These are phyloP conservation scores for Aspergillus ochraceoroseus DNA, from an alignment of 2,329 filamentous ascomycete genomes.

Conservation along the genomic window DNA sequence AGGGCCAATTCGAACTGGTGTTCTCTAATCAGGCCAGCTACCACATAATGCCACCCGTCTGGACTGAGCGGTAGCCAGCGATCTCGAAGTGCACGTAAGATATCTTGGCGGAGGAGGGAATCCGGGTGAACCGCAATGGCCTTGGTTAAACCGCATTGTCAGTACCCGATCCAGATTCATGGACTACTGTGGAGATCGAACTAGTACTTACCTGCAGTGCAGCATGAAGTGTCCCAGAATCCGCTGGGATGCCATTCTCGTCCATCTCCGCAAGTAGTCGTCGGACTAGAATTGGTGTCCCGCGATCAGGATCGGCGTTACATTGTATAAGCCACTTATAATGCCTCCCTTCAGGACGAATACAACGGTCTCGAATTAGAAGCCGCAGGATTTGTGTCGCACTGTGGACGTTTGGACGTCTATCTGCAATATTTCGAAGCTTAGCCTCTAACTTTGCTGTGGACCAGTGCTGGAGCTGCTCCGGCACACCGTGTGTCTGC, in stretches of 20 bases:
- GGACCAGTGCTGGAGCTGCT: conserved; percentile 16
- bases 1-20: conserved; percentile 77
- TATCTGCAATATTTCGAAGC: conserved; percentile 26
- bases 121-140: conserved; percentile 79
- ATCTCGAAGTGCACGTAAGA: conserved; percentile 61
- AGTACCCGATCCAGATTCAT: too few relatives aligned
- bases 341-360: conserved; percentile 37
- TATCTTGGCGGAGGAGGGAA: conserved; percentile 65
- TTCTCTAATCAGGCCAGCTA: conserved; percentile 72
- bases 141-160: conserved; percentile 32
- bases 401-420: conserved; percentile 24
- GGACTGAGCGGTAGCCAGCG: conserved; percentile 64
- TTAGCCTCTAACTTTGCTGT: conserved; percentile 28
- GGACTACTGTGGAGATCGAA: too few relatives aligned
- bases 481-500: conserved; percentile 17
- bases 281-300: conserved; percentile 61
- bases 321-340: conserved; percentile 72
- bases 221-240: conserved; percentile 64
- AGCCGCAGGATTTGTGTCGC: conserved; percentile 34
- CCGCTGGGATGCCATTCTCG: conserved; percentile 55
- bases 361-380: conserved; percentile 37
- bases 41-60: conserved; percentile 61
- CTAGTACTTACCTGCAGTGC: conserved; percentile 56
- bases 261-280: conserved; percentile 70
- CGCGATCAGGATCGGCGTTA: conserved; percentile 59